A percentile compares a stretch with the other conserved stretches of the same genome.
These are phyloP conservation scores for Schizochytrium sp. DNA, from an alignment of 108 stramenopile species.

Conservation along the genomic window DNA sequence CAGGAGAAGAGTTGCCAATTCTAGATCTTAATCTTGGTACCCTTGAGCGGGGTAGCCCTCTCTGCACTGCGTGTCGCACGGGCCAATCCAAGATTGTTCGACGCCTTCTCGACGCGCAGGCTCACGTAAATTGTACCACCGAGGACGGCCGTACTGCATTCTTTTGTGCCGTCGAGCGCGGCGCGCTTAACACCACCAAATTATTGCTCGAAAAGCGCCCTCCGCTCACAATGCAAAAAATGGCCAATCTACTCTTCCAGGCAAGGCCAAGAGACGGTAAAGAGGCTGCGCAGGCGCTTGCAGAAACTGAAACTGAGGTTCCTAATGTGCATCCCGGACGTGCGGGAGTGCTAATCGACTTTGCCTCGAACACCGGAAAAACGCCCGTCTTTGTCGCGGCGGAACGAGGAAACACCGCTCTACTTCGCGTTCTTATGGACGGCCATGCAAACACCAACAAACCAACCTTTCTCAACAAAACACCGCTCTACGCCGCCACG, in stretches of 20 bases:
- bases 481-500: not conserved
- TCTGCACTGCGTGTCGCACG: not conserved
- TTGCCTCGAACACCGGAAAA: not conserved
- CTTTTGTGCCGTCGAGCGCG: conserved; percentile 4
- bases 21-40: conserved; percentile 5
- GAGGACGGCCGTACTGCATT: not conserved
- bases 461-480: not conserved
- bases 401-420: not conserved
- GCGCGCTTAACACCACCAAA: not conserved
- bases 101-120: not conserved
- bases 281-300: not conserved
- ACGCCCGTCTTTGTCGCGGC: not conserved
- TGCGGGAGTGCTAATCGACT: not conserved
- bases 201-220: conserved; percentile 7
- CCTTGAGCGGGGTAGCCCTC: not conserved
- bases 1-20: not conserved
- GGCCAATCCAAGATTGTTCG: not conserved
- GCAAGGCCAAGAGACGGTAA: not conserved
- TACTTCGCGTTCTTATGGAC: not conserved
- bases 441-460: not conserved
- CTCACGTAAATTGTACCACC: not conserved
- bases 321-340: not conserved
- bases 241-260: not conserved
- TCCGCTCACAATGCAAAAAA: not conserved
- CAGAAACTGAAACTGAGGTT: not conserved